Conservation (phyloP, 768 basidiomycete species). For the Lentinus tigrinus region DNA sequence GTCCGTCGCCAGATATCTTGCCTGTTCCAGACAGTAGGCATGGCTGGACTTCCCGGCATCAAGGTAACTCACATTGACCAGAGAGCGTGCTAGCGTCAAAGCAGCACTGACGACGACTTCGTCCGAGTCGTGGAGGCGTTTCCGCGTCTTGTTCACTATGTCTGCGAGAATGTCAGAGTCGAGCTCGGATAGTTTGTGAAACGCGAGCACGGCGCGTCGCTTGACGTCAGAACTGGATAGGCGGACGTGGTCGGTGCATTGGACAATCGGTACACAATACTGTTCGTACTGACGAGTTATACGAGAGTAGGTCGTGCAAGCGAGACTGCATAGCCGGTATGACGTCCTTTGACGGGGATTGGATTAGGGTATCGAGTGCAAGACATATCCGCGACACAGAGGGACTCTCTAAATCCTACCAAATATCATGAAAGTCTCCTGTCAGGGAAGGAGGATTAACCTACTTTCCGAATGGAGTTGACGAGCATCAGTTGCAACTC, state of each 20-base stretch:
- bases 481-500: conserved; percentile 82
- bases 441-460: not conserved
- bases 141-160: conserved; percentile 38
- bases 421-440: not conserved
- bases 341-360: conserved; percentile 60
- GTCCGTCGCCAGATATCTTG: conserved; percentile 16
- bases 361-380: conserved; percentile 68
- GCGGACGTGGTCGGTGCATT: not conserved
- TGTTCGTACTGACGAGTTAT: conserved; percentile 67
- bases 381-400: conserved; percentile 59
- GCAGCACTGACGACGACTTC: conserved; percentile 46
- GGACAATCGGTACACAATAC: conserved; percentile 8
- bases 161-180: conserved; percentile 47
- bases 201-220: conserved; percentile 60
- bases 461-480: conserved; percentile 81
- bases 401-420: conserved; percentile 70
- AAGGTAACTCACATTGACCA: conserved; percentile 30
- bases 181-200: conserved; percentile 47
- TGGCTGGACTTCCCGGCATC: not conserved
- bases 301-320: conserved; percentile 63
- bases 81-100: conserved; percentile 30
- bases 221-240: conserved; percentile 53
- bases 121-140: conserved; percentile 45
- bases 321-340: conserved; percentile 74
- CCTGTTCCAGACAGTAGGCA: conserved; percentile 5